phyloP scores from a whole-genome alignment of 179 eudicot genomes.

The Drosera spatulata region DNA sequence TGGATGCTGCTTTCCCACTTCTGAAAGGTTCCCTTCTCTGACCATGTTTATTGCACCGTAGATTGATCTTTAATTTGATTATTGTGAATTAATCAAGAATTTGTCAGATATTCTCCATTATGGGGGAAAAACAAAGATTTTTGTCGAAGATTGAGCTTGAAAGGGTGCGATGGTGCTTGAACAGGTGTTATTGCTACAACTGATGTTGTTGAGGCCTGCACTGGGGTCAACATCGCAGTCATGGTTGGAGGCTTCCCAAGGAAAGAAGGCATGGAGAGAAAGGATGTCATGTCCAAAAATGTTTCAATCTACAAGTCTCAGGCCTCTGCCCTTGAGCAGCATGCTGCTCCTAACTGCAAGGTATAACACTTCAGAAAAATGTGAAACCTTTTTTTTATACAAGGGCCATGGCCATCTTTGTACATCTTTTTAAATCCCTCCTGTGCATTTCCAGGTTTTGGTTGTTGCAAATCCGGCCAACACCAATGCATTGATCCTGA shows the following conservation, averaged over 20 bases:
- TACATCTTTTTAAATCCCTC: background rate
- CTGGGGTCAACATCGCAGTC: slow-evolving; percentile 76
- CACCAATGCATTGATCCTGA: slow-evolving; percentile 89
- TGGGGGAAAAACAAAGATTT: background rate
- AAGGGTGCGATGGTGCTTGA: background rate
- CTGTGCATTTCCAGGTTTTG: slow-evolving; percentile 43
- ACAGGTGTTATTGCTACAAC: slow-evolving; percentile 82
- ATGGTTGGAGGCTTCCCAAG: slow-evolving; percentile 99
- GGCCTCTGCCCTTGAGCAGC: slow-evolving; percentile 84
- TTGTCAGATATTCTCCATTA: background rate
- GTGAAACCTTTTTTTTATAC: no score
- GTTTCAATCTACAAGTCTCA: slow-evolving; percentile 92
- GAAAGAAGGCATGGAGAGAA: slow-evolving; percentile 97
- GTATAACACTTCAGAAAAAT: slow-evolving; percentile 12
- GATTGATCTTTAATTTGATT: background rate
- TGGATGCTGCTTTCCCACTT: slow-evolving; percentile 94
- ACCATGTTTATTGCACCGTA: background rate
- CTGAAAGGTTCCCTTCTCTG: slow-evolving; percentile 46
- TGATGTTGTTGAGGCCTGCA: slow-evolving; percentile 77
- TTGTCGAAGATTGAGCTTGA: background rate
- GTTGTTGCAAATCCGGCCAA: slow-evolving; percentile 98
- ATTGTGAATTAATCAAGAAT: background rate
- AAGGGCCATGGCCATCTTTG: no score
- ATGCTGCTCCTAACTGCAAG: slow-evolving; percentile 95
- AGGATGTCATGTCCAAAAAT: slow-evolving; percentile 93